Percentiles rank a stretch among this genome's conserved stretches.
Evolutionary conservation across 2,329 filamentous ascomycete species (phyloP).

Genomic region (Scedosporium minutisporum): DNA sequence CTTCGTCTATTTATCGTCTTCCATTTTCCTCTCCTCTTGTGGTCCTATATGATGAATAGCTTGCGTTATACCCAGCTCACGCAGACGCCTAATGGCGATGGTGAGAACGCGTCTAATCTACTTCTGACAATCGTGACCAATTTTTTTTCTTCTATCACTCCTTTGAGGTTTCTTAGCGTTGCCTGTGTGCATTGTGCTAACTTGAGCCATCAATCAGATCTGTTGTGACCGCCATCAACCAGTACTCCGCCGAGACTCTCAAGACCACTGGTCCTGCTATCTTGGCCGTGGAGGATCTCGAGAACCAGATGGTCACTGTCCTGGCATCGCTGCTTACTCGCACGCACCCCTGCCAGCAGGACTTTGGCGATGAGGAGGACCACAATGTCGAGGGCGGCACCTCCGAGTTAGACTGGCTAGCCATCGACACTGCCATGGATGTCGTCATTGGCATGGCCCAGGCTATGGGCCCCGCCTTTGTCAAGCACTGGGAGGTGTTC

Average conservation of each 20-base stretch:
- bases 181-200: constrained; percentile 28
- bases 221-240: constrained; percentile 90
- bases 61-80: constrained; percentile 99
- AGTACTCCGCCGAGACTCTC: constrained; percentile 80
- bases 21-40: constrained; percentile 9
- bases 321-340: constrained; percentile 75
- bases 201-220: constrained; percentile 44
- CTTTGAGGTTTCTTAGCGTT: neutral
- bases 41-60: constrained; percentile 65
- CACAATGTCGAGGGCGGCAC: constrained; percentile 65
- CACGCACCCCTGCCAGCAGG: constrained; percentile 86
- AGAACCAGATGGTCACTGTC: constrained; percentile 66
- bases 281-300: constrained; percentile 56
- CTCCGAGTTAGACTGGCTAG: constrained; percentile 95
- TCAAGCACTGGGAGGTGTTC: constrained; percentile 89
- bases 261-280: constrained; percentile 86
- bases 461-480: constrained; percentile 72
- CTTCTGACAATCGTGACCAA: constrained; percentile 22
- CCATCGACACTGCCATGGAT: constrained; percentile 89
- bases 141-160: constrained; percentile 12
- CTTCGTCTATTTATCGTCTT: constrained; percentile 6
- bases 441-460: constrained; percentile 76
- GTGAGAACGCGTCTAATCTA: constrained; percentile 64
- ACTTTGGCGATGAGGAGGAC: constrained; percentile 74
- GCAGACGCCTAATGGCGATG: constrained; percentile 83